A percentile compares a stretch with the other conserved stretches of the same genome.
phyloP scores from a whole-genome alignment of 1,284 basidiomycete genomes.

The Ustilago cynodontis region DNA sequence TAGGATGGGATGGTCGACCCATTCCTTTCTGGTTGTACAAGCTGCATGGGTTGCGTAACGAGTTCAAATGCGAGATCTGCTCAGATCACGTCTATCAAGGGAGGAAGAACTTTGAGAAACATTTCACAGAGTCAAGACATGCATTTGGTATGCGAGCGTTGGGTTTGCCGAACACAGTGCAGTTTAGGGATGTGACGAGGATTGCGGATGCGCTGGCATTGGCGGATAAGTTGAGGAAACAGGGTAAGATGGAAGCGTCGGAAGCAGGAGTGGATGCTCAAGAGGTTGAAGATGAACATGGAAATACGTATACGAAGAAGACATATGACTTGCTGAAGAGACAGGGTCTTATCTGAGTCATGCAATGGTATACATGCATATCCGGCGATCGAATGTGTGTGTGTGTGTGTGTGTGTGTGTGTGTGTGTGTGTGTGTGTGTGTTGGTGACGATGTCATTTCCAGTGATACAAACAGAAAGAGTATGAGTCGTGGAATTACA shows the following conservation, averaged over 20 bases:
- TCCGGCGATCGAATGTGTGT: neutral
- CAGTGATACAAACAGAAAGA: neutral
- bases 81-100: slow-evolving; percentile 81
- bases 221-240: slow-evolving; percentile 64
- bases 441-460: neutral
- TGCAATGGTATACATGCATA: neutral
- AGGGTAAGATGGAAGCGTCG: slow-evolving; percentile 44
- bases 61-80: slow-evolving; percentile 98
- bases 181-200: slow-evolving; percentile 97
- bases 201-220: slow-evolving; percentile 92
- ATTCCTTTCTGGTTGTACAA: slow-evolving; percentile 99
- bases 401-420: too few relatives aligned
- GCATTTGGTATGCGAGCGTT: slow-evolving; percentile 98
- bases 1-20: slow-evolving; percentile 98
- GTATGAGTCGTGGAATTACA: neutral
- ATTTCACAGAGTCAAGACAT: slow-evolving; percentile 94
- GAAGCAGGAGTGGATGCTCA: slow-evolving; percentile 61
- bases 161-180: slow-evolving; percentile 96
- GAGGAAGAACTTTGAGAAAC: slow-evolving; percentile 89
- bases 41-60: slow-evolving; percentile 94
- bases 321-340: slow-evolving; percentile 69
- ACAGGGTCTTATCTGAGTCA: slow-evolving; percentile 63
- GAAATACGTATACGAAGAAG: slow-evolving; percentile 68
- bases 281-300: slow-evolving; percentile 68
- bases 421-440: too few relatives aligned